Evolutionary conservation across 768 basidiomycete genomes (phyloP).

Genomic region (Tricholoma matsutake): DNA sequence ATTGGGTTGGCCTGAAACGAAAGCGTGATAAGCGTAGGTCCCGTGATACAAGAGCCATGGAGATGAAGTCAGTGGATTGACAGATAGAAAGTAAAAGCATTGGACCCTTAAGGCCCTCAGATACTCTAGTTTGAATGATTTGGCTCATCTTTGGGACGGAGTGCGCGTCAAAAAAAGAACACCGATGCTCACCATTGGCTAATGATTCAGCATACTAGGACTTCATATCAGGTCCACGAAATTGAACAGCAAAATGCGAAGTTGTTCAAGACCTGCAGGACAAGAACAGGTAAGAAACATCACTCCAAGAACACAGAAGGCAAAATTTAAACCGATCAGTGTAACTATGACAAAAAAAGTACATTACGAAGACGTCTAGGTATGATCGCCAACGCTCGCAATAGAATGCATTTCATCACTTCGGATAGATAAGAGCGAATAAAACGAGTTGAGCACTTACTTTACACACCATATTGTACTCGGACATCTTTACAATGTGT

Average conservation of each 20-base stretch:
- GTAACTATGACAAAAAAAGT: constrained; percentile 86
- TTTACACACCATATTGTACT: background rate
- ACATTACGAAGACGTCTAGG: constrained; percentile 55
- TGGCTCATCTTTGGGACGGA: constrained; percentile 48
- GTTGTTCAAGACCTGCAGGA: background rate
- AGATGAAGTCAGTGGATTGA: constrained; percentile 54
- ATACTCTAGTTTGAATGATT: constrained; percentile 91
- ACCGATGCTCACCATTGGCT: background rate
- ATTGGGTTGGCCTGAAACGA: background rate
- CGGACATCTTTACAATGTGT: background rate
- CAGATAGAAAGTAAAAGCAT: constrained; percentile 65
- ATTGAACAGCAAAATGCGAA: background rate
- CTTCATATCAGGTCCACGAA: background rate
- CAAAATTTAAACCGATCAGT: constrained; percentile 72
- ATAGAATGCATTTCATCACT: constrained; percentile 53
- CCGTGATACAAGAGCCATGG: background rate
- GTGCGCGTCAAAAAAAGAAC: constrained; percentile 1
- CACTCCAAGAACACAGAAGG: constrained; percentile 10
- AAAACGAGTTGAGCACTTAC: background rate
- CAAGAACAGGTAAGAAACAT: background rate
- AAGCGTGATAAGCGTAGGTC: background rate
- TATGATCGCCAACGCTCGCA: constrained; percentile 50
- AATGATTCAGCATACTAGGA: background rate
- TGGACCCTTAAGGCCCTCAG: constrained; percentile 64
- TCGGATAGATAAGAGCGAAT: constrained; percentile 24